phyloP scores from a whole-genome alignment of 805 yeast species.

The Lipomyces yamadae region DNA sequence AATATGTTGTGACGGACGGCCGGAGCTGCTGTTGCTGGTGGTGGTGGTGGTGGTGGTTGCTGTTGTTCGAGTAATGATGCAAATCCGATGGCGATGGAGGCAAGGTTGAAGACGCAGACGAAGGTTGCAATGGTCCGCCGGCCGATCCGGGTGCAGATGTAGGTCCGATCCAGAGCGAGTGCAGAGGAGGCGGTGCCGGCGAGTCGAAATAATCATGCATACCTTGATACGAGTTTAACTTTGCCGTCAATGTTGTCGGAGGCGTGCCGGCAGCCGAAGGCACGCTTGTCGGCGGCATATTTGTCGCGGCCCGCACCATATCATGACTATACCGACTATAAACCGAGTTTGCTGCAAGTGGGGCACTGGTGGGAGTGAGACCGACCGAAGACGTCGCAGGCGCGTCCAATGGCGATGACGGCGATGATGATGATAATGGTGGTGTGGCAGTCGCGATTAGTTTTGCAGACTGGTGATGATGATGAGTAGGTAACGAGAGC shows the following conservation, averaged over 20 bases:
- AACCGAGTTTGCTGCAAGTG: neutral
- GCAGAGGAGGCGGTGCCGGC: neutral
- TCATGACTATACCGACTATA: neutral
- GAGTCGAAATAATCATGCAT: conserved; percentile 34
- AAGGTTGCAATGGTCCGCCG: neutral
- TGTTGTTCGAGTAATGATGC: conserved; percentile 9
- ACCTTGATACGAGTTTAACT: conserved; percentile 13
- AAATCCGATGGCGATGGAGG: conserved; percentile 3
- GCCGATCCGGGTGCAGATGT: conserved; percentile 2
- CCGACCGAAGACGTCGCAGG: neutral
- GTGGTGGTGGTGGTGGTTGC: neutral
- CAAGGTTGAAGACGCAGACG: neutral
- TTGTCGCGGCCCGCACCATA: neutral
- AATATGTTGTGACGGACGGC: conserved; percentile 22
- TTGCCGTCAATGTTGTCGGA: conserved; percentile 31
- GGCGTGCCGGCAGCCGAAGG: conserved; percentile 5
- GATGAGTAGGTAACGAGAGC: conserved; percentile 21
- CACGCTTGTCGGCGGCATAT: neutral
- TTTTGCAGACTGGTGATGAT: conserved; percentile 13
- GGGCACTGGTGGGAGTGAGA: neutral
- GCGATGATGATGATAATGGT: too few relatives aligned
- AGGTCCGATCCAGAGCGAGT: neutral
- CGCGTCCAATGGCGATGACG: neutral
- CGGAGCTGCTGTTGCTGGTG: conserved; percentile 7
- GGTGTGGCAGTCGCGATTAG: neutral